Conservation (phyloP, 2,329 filamentous ascomycete genomes). For the Dryadomyces quercivorus region DNA sequence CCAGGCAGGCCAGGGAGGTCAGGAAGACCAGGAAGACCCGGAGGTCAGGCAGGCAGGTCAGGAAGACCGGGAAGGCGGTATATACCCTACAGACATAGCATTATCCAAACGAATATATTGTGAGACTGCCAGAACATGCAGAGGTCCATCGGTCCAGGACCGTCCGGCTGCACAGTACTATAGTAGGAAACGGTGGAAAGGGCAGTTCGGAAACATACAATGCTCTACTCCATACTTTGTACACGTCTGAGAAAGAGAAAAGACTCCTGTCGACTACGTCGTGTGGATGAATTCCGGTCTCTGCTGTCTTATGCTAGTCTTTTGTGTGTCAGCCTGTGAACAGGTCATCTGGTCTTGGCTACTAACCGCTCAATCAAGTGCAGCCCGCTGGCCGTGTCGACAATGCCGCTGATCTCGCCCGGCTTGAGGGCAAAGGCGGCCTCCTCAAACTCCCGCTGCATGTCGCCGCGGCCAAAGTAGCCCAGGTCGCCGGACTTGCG, state of each 20-base stretch:
- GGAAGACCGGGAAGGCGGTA: background rate
- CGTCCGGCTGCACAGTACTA: background rate
- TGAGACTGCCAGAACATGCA: background rate
- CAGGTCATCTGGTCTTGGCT: background rate
- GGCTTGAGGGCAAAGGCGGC: conserved; percentile 82
- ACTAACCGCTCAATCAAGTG: conserved; percentile 87
- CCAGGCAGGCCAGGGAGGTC: too few species aligned
- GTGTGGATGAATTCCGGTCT: background rate
- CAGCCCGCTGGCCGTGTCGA: conserved; percentile 86
- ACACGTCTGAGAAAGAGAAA: background rate
- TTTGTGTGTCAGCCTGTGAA: background rate
- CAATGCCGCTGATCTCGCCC: conserved; percentile 73
- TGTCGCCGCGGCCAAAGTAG: conserved; percentile 87
- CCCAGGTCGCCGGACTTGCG: conserved; percentile 90
- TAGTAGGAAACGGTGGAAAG: too few species aligned
- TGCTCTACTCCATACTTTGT: background rate
- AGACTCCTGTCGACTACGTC: background rate
- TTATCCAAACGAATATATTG: background rate
- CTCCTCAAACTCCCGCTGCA: conserved; percentile 98
- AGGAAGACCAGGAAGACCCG: background rate
- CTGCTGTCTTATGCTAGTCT: conserved; percentile 2
- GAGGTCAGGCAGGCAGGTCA: background rate
- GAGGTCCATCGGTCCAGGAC: background rate
- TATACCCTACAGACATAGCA: background rate
- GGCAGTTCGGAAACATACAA: too few species aligned